Percentiles rank a stretch among this genome's conserved stretches.
Evolutionary conservation across 805 yeast species (phyloP).

Genomic region (Pichia cabralensis): DNA sequence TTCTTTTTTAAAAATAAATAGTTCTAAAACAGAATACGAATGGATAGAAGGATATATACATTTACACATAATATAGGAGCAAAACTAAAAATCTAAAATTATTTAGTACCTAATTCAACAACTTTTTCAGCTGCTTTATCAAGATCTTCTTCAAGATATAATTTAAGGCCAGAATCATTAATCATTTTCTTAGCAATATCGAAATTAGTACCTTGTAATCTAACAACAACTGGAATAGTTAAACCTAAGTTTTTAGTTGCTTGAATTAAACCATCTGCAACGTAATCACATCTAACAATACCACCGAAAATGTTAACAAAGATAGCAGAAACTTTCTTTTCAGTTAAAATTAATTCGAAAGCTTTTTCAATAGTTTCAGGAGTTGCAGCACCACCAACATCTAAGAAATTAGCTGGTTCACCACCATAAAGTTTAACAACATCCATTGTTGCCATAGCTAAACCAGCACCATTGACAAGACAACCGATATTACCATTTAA

Average conservation of each 20-base stretch:
- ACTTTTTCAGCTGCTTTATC: constrained; percentile 97
- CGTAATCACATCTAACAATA: constrained; percentile 98
- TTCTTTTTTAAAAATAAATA: not conserved
- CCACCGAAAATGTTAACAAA: constrained; percentile 99
- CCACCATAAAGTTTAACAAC: constrained; percentile 98
- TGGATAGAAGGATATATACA: not conserved
- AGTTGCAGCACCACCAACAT: constrained; percentile 99
- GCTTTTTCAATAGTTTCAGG: constrained; percentile 97
- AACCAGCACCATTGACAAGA: constrained; percentile 98
- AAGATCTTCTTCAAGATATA: constrained; percentile 82
- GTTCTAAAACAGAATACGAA: not conserved
- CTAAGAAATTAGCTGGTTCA: constrained; percentile 97
- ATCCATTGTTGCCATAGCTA: constrained; percentile 99
- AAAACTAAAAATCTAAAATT: not conserved
- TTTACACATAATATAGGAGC: not conserved
- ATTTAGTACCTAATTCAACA: constrained; percentile 48
- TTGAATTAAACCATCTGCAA: constrained; percentile 93
- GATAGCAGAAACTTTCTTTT: constrained; percentile 83
- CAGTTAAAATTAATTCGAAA: constrained; percentile 84
- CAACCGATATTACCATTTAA: constrained; percentile 98
- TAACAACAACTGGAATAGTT: constrained; percentile 90
- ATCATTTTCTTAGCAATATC: constrained; percentile 82
- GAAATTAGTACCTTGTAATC: constrained; percentile 97
- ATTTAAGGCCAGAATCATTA: constrained; percentile 81
- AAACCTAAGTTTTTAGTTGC: constrained; percentile 89